These are phyloP conservation scores for Ceratocystis eucalypticola DNA, from an alignment of 2,329 filamentous ascomycete species.

Conservation along the genomic window DNA sequence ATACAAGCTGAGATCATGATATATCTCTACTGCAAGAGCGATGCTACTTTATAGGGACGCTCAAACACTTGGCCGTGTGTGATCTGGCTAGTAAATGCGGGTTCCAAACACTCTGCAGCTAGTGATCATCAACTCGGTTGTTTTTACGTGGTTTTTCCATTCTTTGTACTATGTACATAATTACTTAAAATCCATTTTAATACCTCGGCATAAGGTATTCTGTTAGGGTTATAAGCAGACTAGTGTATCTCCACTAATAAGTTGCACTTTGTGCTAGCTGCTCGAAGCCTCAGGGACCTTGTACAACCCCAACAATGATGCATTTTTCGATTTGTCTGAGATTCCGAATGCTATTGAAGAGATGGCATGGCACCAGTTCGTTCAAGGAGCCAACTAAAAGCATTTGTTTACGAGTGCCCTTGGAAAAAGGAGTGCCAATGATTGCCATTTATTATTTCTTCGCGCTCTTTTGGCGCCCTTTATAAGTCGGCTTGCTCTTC, in stretches of 20 bases:
- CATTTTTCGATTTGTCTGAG: background rate
- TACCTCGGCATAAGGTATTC: background rate
- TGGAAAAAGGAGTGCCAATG: no score
- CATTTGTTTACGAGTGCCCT: background rate
- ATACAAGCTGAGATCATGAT: no score
- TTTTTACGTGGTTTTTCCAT: no score
- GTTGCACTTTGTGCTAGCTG: background rate
- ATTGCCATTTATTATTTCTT: no score
- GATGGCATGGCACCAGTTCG: background rate
- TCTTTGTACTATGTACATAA: no score
- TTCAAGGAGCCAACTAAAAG: background rate
- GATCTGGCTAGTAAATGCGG: background rate
- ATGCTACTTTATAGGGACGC: background rate
- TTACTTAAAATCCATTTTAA: no score
- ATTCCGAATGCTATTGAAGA: background rate
- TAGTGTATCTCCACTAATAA: background rate
- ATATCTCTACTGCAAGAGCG: no score
- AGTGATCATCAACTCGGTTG: no score
- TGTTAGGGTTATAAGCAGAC: no score
- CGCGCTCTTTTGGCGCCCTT: background rate
- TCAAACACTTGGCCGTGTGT: background rate
- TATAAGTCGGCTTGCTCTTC: background rate
- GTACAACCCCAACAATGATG: background rate
- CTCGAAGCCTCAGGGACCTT: background rate
- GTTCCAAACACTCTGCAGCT: no score